These are phyloP conservation scores for Plasmopara halstedii DNA, from an alignment of 352 stramenopile species.

Conservation along the genomic window DNA sequence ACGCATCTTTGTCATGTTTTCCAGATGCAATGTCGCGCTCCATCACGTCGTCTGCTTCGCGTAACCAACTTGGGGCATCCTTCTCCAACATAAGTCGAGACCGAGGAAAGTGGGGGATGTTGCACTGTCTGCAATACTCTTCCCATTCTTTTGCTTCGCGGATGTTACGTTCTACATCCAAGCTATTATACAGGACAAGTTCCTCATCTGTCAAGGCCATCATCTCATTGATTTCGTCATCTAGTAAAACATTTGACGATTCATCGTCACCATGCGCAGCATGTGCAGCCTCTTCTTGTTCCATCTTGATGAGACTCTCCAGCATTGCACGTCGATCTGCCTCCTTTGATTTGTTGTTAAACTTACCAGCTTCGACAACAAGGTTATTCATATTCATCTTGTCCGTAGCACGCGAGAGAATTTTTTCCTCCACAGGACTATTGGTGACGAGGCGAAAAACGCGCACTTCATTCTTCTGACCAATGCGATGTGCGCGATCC, in stretches of 20 bases:
- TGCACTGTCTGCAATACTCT: slow-evolving; percentile 58
- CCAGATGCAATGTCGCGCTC: slow-evolving; percentile 41
- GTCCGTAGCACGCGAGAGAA: slow-evolving; percentile 76
- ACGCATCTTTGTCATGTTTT: slow-evolving; percentile 52
- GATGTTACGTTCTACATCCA: slow-evolving; percentile 56
- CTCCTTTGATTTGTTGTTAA: slow-evolving; percentile 85
- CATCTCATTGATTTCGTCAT: slow-evolving; percentile 87
- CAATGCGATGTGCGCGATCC: slow-evolving; percentile 89
- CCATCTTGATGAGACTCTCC: slow-evolving; percentile 85
- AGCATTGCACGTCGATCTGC: slow-evolving; percentile 77
- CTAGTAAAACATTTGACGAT: slow-evolving; percentile 49
- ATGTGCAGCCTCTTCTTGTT: slow-evolving; percentile 75
- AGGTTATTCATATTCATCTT: slow-evolving; percentile 92
- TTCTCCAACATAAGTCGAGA: slow-evolving; percentile 57
- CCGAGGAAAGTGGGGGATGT: slow-evolving; percentile 31
- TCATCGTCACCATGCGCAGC: slow-evolving; percentile 58
- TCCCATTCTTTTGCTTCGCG: slow-evolving; percentile 61
- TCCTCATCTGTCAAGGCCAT: slow-evolving; percentile 86
- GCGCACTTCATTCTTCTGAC: slow-evolving; percentile 87
- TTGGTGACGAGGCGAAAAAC: slow-evolving; percentile 84
- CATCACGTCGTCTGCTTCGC: slow-evolving; percentile 60
- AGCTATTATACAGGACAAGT: slow-evolving; percentile 62
- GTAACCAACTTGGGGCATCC: slow-evolving; percentile 67
- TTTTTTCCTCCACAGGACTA: slow-evolving; percentile 84
- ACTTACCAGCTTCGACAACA: slow-evolving; percentile 84